Conservation (phyloP, 139 green algal genomes). For the Chlamydomonas applanata region DNA sequence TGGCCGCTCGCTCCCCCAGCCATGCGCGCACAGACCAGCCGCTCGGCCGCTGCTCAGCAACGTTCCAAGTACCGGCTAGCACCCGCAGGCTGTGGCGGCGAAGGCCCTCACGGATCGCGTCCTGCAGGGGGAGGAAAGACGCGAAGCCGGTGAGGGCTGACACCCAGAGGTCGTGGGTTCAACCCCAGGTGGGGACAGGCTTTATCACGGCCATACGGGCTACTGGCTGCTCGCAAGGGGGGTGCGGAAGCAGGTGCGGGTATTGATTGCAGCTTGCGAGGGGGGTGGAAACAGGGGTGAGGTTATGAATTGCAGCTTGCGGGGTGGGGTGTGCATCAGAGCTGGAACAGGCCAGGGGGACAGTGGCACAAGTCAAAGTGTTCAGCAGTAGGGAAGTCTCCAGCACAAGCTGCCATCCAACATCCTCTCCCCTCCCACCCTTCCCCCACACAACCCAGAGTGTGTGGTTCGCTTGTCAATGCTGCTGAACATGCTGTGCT, state of each 20-base stretch:
- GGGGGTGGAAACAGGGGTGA: no score
- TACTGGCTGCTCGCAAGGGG: neutral
- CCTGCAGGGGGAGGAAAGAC: no score
- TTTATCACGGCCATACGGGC: neutral
- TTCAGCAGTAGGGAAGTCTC: no score
- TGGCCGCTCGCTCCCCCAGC: slow-evolving; percentile 40
- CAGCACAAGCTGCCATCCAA: no score
- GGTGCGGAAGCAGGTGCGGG: neutral
- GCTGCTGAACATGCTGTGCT: no score
- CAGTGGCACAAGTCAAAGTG: no score
- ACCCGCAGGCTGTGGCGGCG: slow-evolving; percentile 44
- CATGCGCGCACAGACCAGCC: slow-evolving; percentile 43
- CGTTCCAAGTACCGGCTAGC: slow-evolving; percentile 85
- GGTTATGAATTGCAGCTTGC: no score
- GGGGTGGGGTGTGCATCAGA: no score
- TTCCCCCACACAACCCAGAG: no score
- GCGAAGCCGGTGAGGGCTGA: neutral
- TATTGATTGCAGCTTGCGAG: neutral
- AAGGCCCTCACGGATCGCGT: slow-evolving; percentile 29
- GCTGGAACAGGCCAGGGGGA: no score
- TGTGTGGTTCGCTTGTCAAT: no score
- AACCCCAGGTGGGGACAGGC: neutral
- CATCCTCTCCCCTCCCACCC: no score
- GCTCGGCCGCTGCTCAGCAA: slow-evolving; percentile 57
- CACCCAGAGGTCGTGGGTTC: neutral